Evolutionary conservation across 805 yeast genomes (phyloP), one percentile per base, ranked within the genome.

Genomic region (Hanseniaspora guilliermondii): DNA sequence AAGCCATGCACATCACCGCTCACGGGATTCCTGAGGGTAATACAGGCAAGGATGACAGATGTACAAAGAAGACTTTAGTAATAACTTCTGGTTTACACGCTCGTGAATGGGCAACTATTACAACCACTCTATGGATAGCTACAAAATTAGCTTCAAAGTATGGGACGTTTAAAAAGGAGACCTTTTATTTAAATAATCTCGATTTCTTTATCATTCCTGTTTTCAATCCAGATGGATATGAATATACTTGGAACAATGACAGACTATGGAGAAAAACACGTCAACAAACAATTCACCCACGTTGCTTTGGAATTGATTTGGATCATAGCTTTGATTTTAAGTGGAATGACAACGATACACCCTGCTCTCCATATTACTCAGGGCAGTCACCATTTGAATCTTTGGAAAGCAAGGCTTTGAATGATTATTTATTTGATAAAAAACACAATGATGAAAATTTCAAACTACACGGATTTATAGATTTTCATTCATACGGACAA

Each of bases 161-260:
- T 60, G 80, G 77, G 22, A 59, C 60, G 0, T 65, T 64, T 17
- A 64, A 62, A 32, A 70, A 72, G 47, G 78, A 74, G 55, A 70
- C 71, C 4, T 67, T 65, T 33, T 79, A 71, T 56, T 66, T 87
- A 56, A 70, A 80, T 46, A 69, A 78, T 45, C 66, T 86, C 56
- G 91, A 87, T 61, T 84, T 85, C 60, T 65, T 85, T 35, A 80
- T 88, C 59, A 74, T 87, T 32, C 97, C 97, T 0, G 85, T 87
- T 12, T 76, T 82, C 66, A 88, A 88, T 63, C 96, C 96, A 0
- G 97, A 88, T 68, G 97, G 97, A 0, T 88, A 88, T 65, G 85
- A 73, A 14, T 83, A 84, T 65, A 74, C 94, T 2, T 88, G 96
- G 96, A 73, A 72, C 2, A 63, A 69, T 27, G 95, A 88, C 64